Percentiles rank a stretch among this genome's conserved stretches.
Conservation (phyloP, 2,329 filamentous ascomycete genomes). For the Hypocreales sp. region DNA sequence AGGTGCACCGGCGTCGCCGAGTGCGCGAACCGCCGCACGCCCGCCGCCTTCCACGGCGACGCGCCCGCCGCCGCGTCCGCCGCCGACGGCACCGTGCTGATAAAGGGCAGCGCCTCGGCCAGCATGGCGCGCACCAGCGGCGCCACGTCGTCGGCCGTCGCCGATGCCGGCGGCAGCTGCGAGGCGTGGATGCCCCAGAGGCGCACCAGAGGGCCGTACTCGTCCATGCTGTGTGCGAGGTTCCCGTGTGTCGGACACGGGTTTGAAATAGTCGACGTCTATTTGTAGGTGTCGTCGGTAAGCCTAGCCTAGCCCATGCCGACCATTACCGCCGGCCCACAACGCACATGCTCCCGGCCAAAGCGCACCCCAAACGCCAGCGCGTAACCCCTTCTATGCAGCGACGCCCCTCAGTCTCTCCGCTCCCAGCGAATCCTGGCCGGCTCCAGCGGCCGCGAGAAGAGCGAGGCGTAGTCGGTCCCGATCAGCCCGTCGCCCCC, state of each 20-base stretch:
- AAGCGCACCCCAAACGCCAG: too few relatives aligned
- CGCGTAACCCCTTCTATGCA: too few relatives aligned
- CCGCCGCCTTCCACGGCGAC: slow-evolving; percentile 32
- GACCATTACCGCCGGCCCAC: too few relatives aligned
- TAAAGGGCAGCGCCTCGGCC: slow-evolving; percentile 42
- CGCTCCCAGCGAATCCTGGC: slow-evolving; percentile 64
- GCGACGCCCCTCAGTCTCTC: slow-evolving; percentile 26
- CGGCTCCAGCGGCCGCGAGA: slow-evolving; percentile 57
- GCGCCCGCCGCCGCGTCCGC: slow-evolving; percentile 1
- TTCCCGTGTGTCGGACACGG: too few relatives aligned
- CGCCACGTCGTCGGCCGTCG: slow-evolving; percentile 25
- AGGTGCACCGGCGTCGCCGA: slow-evolving; percentile 36
- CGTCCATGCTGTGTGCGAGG: slow-evolving; percentile 3
- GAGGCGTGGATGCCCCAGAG: slow-evolving; percentile 33
- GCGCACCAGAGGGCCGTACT: slow-evolving; percentile 32
- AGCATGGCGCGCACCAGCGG: slow-evolving; percentile 37
- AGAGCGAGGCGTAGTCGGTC: slow-evolving; percentile 55
- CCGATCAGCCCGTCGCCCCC: slow-evolving; percentile 53
- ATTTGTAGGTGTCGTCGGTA: too few relatives aligned
- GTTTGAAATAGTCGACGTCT: too few relatives aligned
- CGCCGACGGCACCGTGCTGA: slow-evolving; percentile 34
- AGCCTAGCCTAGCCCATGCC: too few relatives aligned
- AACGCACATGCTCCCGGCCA: too few relatives aligned
- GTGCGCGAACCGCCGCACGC: slow-evolving; percentile 30
- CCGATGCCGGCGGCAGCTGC: slow-evolving; percentile 28